phyloP scores from a whole-genome alignment of 352 stramenopile species.

The Phytophthora sp. region DNA sequence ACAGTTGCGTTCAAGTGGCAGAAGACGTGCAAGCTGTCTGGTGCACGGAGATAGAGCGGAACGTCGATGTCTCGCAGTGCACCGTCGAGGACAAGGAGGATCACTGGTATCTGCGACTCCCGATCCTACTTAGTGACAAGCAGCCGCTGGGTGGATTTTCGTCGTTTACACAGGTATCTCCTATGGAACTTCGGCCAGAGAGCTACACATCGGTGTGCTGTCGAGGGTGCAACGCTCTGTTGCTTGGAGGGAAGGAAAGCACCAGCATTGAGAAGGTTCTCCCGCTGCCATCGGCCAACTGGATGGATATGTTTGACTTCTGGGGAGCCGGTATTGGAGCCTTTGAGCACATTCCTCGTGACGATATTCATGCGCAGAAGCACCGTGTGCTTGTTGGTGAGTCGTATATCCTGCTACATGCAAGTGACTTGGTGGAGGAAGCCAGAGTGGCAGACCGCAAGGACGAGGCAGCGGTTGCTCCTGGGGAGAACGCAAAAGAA shows the following conservation, averaged over 20 bases:
- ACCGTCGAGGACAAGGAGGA: conserved; percentile 48
- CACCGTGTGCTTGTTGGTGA: conserved; percentile 68
- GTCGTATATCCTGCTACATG: conserved; percentile 68
- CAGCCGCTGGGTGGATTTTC: conserved; percentile 57
- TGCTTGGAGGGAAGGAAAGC: conserved; percentile 3
- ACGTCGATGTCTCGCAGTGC: conserved; percentile 52
- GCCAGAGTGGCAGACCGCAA: conserved; percentile 19
- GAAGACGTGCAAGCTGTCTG: conserved; percentile 37
- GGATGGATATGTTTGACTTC: conserved; percentile 91
- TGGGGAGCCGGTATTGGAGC: conserved; percentile 79
- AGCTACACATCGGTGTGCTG: conserved; percentile 58
- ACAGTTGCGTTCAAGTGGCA: background rate
- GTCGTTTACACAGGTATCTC: conserved; percentile 60
- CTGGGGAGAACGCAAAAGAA: conserved; percentile 31
- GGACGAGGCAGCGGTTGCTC: conserved; percentile 1
- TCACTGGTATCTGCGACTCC: conserved; percentile 72
- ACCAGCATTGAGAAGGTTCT: conserved; percentile 58
- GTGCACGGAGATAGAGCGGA: conserved; percentile 61
- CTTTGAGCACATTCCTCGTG: conserved; percentile 80
- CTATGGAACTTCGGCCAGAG: conserved; percentile 44
- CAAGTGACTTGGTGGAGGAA: conserved; percentile 39
- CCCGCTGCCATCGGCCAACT: conserved; percentile 79
- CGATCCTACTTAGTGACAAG: conserved; percentile 56
- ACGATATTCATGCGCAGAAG: conserved; percentile 63
- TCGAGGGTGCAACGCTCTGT: conserved; percentile 39